Conservation (phyloP, 371 early-diverging fungal species). For the Mortierella sp. region DNA sequence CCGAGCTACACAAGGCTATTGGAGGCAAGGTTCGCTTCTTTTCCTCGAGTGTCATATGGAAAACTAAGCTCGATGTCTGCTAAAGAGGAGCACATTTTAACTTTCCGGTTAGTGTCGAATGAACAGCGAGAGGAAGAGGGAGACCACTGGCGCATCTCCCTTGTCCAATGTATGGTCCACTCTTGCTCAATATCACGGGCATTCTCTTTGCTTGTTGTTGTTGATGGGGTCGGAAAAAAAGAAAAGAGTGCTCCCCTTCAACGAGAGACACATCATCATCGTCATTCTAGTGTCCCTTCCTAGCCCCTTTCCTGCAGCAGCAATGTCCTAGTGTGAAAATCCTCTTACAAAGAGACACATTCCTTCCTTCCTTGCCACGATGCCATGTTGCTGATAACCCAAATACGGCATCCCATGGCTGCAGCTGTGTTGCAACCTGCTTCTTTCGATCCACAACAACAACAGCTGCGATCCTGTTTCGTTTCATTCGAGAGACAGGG, state of each 20-base stretch:
- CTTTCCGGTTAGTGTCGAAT: slow-evolving; percentile 14
- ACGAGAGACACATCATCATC: no score
- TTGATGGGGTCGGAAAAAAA: background rate
- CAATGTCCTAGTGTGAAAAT: background rate
- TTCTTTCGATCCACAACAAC: no score
- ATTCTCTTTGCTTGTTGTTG: background rate
- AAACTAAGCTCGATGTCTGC: background rate
- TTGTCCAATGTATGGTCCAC: background rate
- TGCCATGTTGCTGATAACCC: no score
- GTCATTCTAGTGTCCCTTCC: no score
- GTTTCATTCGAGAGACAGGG: background rate
- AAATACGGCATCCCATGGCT: no score
- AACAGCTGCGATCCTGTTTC: no score
- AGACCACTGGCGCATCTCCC: background rate
- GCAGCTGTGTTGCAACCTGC: no score
- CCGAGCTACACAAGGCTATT: background rate
- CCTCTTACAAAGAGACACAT: no score
- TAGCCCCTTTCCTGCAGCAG: background rate
- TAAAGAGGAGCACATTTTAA: background rate
- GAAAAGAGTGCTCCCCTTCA: background rate
- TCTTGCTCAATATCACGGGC: background rate
- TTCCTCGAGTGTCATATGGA: background rate
- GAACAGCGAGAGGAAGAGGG: background rate
- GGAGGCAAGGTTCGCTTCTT: background rate
- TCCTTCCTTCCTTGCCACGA: no score